Conservation (phyloP, 768 basidiomycete genomes). For the Termitomyces sp. region DNA sequence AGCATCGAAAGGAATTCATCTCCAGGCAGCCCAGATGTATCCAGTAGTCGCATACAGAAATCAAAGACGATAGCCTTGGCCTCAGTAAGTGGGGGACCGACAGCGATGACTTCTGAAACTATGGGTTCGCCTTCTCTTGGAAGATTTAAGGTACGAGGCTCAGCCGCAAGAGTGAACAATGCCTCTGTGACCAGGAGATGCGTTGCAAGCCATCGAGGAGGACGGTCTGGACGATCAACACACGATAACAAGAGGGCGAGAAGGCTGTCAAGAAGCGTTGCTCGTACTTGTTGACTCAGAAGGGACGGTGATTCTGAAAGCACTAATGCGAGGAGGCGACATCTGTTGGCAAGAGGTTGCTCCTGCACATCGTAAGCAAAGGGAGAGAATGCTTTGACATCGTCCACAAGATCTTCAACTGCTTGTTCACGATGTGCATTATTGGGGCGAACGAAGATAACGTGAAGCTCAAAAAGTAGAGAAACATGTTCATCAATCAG, state of each 20-base stretch:
- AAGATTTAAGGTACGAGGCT: conserved; percentile 59
- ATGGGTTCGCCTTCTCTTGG: conserved; percentile 73
- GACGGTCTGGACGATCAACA: conserved; percentile 46
- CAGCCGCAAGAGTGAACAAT: conserved; percentile 72
- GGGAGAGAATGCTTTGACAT: conserved; percentile 68
- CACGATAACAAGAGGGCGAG: conserved; percentile 64
- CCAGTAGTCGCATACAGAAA: conserved; percentile 70
- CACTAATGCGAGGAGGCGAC: conserved; percentile 82
- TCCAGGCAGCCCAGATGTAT: conserved; percentile 57
- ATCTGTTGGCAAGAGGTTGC: conserved; percentile 74
- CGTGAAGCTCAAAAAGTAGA: conserved; percentile 85
- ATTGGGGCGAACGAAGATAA: conserved; percentile 69
- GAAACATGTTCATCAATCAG: conserved; percentile 87
- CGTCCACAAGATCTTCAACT: conserved; percentile 70
- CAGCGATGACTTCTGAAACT: conserved; percentile 42
- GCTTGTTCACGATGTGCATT: conserved; percentile 61
- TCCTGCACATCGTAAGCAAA: conserved; percentile 68
- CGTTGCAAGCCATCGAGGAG: conserved; percentile 86
- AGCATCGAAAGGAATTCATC: conserved; percentile 83
- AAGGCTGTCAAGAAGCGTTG: conserved; percentile 62
- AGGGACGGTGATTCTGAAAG: conserved; percentile 71
- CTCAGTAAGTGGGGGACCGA: conserved; percentile 60
- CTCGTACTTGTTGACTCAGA: conserved; percentile 49
- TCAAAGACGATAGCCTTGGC: conserved; percentile 71
- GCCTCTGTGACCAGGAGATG: conserved; percentile 85